Percentiles rank a stretch among this genome's conserved stretches.
These are phyloP conservation scores for Chlorella sorokiniana DNA, from an alignment of 139 green algal species.

Conservation along the genomic window DNA sequence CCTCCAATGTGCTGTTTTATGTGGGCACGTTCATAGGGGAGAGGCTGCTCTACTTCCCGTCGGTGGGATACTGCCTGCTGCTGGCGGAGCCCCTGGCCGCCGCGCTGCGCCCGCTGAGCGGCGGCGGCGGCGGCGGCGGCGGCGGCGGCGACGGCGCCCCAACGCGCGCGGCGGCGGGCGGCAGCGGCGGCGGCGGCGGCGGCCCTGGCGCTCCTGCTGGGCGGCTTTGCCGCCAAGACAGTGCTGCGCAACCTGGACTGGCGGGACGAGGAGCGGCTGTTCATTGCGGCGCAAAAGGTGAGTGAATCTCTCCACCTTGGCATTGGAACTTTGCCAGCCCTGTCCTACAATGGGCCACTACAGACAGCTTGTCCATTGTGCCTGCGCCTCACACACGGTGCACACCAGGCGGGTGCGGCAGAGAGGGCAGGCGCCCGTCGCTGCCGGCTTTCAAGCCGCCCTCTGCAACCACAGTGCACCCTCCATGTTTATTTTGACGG, in stretches of 20 bases:
- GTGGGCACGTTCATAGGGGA: constrained; percentile 86
- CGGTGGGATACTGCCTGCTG: no score
- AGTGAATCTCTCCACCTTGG: no score
- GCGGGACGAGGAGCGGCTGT: constrained; percentile 73
- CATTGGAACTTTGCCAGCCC: no score
- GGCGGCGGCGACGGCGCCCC: not conserved
- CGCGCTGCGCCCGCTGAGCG: not conserved
- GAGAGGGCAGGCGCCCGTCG: no score
- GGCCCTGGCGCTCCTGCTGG: constrained; percentile 33
- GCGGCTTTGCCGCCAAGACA: constrained; percentile 46
- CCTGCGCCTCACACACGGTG: no score
- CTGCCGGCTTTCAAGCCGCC: no score
- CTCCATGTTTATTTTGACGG: not conserved
- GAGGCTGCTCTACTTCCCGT: constrained; percentile 81
- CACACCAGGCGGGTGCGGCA: no score
- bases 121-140: not conserved
- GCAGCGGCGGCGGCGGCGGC: not conserved
- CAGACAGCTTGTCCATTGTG: no score
- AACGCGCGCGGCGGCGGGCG: not conserved
- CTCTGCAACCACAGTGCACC: no score
- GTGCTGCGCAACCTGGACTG: constrained; percentile 72
- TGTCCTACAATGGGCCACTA: no score
- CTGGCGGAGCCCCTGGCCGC: no score
- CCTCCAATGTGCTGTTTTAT: constrained; percentile 84
- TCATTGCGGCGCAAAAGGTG: constrained; percentile 60